phyloP scores from a whole-genome alignment of 345 rosid genomes.

The Anacardium occidentale region DNA sequence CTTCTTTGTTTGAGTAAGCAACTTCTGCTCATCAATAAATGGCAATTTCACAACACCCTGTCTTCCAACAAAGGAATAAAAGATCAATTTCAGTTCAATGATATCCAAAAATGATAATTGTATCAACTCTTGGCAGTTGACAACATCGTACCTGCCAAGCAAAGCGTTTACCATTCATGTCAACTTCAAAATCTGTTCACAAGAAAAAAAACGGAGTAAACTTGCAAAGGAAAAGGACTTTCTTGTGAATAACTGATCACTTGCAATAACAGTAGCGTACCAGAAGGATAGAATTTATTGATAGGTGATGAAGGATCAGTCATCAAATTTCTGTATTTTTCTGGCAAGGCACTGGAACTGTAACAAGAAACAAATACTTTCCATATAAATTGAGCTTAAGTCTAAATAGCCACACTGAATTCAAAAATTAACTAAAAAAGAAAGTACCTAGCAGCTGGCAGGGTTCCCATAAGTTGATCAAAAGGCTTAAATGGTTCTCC shows the following conservation, averaged over 20 bases:
- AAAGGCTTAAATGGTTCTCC: constrained; percentile 98
- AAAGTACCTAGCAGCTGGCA: constrained; percentile 89
- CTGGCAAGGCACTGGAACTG: constrained; percentile 91
- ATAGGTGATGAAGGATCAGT: constrained; percentile 80
- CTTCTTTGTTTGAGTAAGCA: constrained; percentile 78
- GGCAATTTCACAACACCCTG: constrained; percentile 97
- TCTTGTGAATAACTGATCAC: constrained; percentile 9
- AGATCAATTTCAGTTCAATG: constrained; percentile 12
- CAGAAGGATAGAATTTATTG: constrained; percentile 71
- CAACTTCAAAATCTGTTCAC: constrained; percentile 82
- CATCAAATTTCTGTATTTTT: constrained; percentile 76
- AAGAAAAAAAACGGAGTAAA: constrained; percentile 16
- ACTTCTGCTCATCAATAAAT: constrained; percentile 77
- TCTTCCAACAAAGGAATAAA: constrained; percentile 25
- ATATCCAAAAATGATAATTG: neutral
- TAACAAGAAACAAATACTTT: constrained; percentile 25
- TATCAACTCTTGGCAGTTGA: constrained; percentile 17
- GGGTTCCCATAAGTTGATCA: constrained; percentile 98
- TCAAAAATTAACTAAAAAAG: neutral
- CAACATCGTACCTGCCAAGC: constrained; percentile 83
- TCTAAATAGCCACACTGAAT: constrained; percentile 11
- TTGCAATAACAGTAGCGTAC: constrained; percentile 33
- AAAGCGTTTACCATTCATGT: constrained; percentile 98
- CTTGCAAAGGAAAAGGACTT: neutral
- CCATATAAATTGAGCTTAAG: constrained; percentile 18